Base-by-base conservation (phyloP, 495 filamentous ascomycete species). In the Daldinia bambusicola region DNA sequence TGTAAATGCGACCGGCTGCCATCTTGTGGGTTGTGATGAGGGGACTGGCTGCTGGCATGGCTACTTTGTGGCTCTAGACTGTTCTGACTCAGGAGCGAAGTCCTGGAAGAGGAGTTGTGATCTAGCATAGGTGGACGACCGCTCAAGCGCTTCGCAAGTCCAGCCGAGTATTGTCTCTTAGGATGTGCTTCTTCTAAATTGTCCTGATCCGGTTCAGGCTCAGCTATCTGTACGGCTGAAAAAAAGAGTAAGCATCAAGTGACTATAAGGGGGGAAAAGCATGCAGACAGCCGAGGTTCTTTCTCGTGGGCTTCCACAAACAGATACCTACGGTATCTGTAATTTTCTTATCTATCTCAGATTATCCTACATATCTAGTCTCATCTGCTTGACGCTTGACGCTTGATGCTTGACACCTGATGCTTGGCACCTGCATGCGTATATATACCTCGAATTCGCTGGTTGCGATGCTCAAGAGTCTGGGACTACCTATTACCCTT, bases 181-280 rank as follows among this genome's bases (percentile, higher is more conserved):
- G 72, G 71, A 18, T 71, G 75, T 38, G 59, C 50, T 38, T 84
- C 83, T 26, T 85, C 82, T n/a, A 63, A 58, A 36, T 70, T 63
- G 43, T 59, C 45, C 9, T 70, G 64, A 14, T 69, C 71, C 43
- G 73, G 69, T 58, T 81, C 78, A 20, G 82, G 82, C 70, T 84
- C 83, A 37, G 82, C 81, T 56, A 85, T 84, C 43, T 84, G 82
- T 34, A 84, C 83, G 55, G 82, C 83, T 85, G 61, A 52, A 26
- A 60, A 60, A 34, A 10, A 50, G 67, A 66, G 67, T 80, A 48
- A 70, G 66, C 43, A 65, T 56, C 34, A 26, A 55, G 26, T 57
- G 32, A 36, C 65, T 30, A 43, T 61, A 45, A 48, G 40, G 41
- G 18, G 37, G 32, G 26, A 1, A 3, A 26, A 31, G 9, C 9